phyloP scores from a whole-genome alignment of 192 early-diverging fungal genomes.

The Geranomyces michiganensis region DNA sequence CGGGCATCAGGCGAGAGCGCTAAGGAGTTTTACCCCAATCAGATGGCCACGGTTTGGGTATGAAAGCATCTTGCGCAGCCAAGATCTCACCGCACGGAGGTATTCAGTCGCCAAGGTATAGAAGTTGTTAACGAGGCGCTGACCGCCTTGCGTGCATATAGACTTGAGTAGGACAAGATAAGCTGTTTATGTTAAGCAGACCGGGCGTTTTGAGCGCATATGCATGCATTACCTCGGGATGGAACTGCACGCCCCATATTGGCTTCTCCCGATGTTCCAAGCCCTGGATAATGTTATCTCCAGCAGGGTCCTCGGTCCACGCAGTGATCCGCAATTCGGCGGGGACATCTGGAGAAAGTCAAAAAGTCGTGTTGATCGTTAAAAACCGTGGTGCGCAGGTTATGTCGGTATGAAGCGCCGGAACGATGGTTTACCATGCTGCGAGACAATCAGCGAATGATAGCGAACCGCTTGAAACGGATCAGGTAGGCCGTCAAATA shows the following conservation, averaged over 20 bases:
- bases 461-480: constrained; percentile 84
- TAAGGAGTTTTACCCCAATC: too few species aligned
- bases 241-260: constrained; percentile 92
- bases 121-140: constrained; percentile 76
- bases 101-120: constrained; percentile 42
- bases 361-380: too few species aligned
- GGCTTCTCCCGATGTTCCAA: constrained; percentile 70
- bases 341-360: constrained; percentile 55
- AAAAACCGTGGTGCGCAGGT: background rate
- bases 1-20: too few species aligned
- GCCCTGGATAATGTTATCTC: constrained; percentile 70
- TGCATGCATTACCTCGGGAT: constrained; percentile 72
- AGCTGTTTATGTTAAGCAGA: too few species aligned
- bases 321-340: constrained; percentile 62
- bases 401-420: background rate
- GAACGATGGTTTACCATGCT: constrained; percentile 41
- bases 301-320: constrained; percentile 47
- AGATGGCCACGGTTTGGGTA: too few species aligned
- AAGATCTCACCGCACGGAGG: background rate
- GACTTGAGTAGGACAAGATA: constrained; percentile 47
- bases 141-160: constrained; percentile 82
- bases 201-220: background rate
- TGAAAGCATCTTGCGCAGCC: too few species aligned
- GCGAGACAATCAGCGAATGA: constrained; percentile 82
- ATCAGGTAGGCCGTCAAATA: constrained; percentile 66